phyloP scores from a whole-genome alignment of 768 basidiomycete genomes.

The Strobilomyces confusus region DNA sequence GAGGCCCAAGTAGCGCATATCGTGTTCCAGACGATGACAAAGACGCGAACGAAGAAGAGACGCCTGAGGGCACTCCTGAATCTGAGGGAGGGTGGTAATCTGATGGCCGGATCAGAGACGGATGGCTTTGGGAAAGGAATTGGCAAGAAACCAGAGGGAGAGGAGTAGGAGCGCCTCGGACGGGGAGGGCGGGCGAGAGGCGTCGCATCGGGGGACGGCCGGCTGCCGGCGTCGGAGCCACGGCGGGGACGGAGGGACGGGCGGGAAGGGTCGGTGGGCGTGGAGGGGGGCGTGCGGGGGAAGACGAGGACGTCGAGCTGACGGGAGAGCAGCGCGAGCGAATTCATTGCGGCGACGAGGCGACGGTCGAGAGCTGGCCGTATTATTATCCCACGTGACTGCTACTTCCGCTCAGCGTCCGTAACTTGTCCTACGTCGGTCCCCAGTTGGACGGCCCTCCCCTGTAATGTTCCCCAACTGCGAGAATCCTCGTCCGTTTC shows the following conservation, averaged over 20 bases:
- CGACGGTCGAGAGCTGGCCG: not conserved
- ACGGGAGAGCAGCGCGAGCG: conserved; percentile 74
- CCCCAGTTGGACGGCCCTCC: conserved; percentile 54
- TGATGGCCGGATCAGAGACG: conserved; percentile 30
- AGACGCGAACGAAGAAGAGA: conserved; percentile 67
- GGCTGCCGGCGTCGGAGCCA: conserved; percentile 28
- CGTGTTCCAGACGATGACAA: conserved; percentile 66
- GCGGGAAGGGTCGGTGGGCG: conserved; percentile 39
- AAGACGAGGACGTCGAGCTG: conserved; percentile 75
- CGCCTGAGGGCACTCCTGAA: conserved; percentile 44
- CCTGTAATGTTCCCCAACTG: conserved; percentile 70
- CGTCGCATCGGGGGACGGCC: conserved; percentile 41
- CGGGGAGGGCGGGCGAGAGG: conserved; percentile 23
- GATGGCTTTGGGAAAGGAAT: conserved; percentile 34
- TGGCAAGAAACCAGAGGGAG: conserved; percentile 48
- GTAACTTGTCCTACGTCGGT: conserved; percentile 53
- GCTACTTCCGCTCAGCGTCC: conserved; percentile 40
- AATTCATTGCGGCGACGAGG: conserved; percentile 57
- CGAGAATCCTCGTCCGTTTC: conserved; percentile 80
- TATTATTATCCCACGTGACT: conserved; percentile 5
- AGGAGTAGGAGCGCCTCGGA: conserved; percentile 60
- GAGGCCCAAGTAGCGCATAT: conserved; percentile 62
- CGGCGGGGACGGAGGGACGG: conserved; percentile 23
- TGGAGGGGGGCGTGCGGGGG: conserved; percentile 54
- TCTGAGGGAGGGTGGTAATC: conserved; percentile 39